Evolutionary conservation across 176 grass and related monocot species (phyloP).

Genomic region (Juncus inflexus): DNA sequence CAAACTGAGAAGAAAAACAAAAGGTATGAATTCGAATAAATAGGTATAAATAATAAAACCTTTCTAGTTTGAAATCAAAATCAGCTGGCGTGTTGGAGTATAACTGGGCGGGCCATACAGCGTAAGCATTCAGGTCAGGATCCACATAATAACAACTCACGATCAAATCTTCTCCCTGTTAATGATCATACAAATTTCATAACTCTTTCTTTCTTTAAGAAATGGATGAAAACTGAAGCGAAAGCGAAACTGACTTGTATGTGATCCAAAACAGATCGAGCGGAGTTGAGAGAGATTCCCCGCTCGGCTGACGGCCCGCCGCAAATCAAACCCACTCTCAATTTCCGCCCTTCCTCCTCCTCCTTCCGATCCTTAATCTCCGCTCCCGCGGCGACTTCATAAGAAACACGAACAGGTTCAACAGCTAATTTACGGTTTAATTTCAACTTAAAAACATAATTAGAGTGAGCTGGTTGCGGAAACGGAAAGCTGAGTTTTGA

Average conservation of each 20-base stretch:
- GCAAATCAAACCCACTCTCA: slow-evolving; percentile 76
- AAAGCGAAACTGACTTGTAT: slow-evolving; percentile 49
- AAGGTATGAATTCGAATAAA: neutral
- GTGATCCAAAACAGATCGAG: slow-evolving; percentile 87
- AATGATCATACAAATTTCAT: neutral
- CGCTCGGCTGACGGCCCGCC: slow-evolving; percentile 85
- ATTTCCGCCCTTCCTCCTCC: slow-evolving; percentile 37
- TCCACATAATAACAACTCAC: slow-evolving; percentile 87
- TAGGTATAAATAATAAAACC: slow-evolving; percentile 25
- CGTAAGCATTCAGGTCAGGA: slow-evolving; percentile 54
- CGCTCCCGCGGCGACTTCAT: slow-evolving; percentile 3
- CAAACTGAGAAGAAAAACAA: neutral
- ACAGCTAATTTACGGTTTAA: neutral
- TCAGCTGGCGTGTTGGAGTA: slow-evolving; percentile 93
- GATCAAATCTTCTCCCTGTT: slow-evolving; percentile 69
- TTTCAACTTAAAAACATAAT: neutral
- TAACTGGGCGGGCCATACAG: slow-evolving; percentile 64
- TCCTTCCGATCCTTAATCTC: neutral
- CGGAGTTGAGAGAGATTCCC: slow-evolving; percentile 91
- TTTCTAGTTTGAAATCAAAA: slow-evolving; percentile 96
- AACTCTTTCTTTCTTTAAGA: neutral
- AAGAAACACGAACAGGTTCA: neutral
- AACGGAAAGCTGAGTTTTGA: neutral
- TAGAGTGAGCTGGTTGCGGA: neutral
- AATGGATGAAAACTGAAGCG: neutral